phyloP scores from a whole-genome alignment of 106 monocot genomes.

The Dendrobium catenatum region DNA sequence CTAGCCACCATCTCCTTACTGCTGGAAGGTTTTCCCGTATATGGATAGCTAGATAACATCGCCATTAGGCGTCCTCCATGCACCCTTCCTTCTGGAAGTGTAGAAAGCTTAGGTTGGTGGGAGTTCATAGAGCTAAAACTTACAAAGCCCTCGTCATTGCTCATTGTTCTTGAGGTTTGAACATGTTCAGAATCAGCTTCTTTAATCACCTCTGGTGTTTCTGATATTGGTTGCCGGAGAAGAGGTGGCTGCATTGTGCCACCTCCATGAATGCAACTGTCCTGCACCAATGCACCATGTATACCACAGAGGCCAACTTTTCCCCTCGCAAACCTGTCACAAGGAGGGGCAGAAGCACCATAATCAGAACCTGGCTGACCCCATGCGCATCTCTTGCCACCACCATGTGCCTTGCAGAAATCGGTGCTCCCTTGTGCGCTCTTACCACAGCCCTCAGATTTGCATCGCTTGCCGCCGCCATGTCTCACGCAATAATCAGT shows the following conservation, averaged over 20 bases:
- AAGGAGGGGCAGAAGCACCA: conserved; percentile 16
- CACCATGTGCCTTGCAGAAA: conserved; percentile 52
- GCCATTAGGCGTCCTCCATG: conserved; percentile 13
- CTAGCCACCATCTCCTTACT: not conserved
- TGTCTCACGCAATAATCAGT: conserved; percentile 42
- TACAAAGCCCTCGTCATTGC: not conserved
- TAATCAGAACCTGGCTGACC: conserved; percentile 21
- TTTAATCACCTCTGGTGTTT: conserved; percentile 15
- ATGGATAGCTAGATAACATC: conserved; percentile 1
- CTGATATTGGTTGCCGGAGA: not conserved
- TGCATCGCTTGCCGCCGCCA: conserved; percentile 46
- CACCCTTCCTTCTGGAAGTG: conserved; percentile 29
- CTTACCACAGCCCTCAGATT: conserved; percentile 36
- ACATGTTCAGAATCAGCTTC: not conserved
- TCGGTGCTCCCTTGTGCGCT: conserved; percentile 52
- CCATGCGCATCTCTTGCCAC: conserved; percentile 45
- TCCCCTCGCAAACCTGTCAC: conserved; percentile 52
- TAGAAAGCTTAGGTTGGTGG: not conserved
- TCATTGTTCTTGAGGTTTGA: not conserved
- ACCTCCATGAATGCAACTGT: conserved; percentile 50
- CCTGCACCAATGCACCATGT: conserved; percentile 45
- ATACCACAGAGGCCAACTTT: conserved; percentile 44
- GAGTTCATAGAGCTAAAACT: not conserved
- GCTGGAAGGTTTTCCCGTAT: not conserved
- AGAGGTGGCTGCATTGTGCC: conserved; percentile 10